Evolutionary conservation across 345 rosid species (phyloP).

Genomic region (Microthlaspi erraticum): DNA sequence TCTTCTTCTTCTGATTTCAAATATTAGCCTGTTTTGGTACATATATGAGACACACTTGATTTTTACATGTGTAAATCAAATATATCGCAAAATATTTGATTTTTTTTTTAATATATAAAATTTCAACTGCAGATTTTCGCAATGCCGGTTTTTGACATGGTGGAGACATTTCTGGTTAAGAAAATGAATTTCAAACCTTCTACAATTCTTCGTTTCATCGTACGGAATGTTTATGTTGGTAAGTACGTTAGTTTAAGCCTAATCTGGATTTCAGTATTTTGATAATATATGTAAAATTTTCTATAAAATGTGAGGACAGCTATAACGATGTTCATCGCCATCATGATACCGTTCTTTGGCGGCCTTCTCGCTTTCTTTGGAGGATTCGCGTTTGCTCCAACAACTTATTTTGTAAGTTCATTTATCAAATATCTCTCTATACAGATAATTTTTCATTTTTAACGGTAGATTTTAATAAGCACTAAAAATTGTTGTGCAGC

Average conservation of each 20-base stretch:
- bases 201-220: conserved; percentile 54
- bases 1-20: no score
- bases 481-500: conserved; percentile 45
- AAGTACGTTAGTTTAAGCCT: conserved; percentile 11
- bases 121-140: conserved; percentile 53
- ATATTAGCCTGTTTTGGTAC: background rate
- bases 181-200: conserved; percentile 57
- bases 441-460: background rate
- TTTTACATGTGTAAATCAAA: no score
- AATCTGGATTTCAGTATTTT: background rate
- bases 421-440: background rate
- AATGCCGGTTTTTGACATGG: conserved; percentile 71
- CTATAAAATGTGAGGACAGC: conserved; percentile 43
- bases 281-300: background rate
- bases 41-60: background rate
- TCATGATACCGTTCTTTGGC: conserved; percentile 76
- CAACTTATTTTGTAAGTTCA: conserved; percentile 70
- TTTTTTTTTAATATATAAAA: background rate
- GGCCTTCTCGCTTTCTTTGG: conserved; percentile 82
- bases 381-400: conserved; percentile 84
- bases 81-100: background rate
- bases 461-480: no score
- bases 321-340: conserved; percentile 66
- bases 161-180: conserved; percentile 57
- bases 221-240: conserved; percentile 65